Evolutionary conservation across 257 asterid species (phyloP), one percentile per base, ranked within the genome.

Genomic region (Voacanga thouarsii): DNA sequence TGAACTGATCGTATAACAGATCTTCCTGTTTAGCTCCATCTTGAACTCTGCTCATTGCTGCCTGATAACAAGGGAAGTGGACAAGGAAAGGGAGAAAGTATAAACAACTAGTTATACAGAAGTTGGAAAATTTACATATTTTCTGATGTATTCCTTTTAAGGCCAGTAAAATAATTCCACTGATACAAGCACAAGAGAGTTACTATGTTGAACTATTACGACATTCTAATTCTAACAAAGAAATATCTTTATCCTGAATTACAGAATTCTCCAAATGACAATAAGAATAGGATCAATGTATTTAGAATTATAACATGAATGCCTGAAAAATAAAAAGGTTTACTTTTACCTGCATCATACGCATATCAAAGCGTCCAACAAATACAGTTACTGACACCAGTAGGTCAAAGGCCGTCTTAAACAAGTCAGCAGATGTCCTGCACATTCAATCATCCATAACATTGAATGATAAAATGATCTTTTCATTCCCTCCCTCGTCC

Each of bases 341-440:
- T 64, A 53, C 3, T n/a, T 14, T 71, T 86, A 95, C 99, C 98
- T 96, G 98, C 99, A 96, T 90, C 97, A 93, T 96, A 50, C 99
- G 98, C 98, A 96, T 96, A 92, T 96, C 99, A 82, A 96, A 96
- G 80, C 99, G 99, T n/a, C 99, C 99, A 80, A 96, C 99, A 85
- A 96, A 96, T 69, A 96, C 91, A 50, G 99, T 93, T 66, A 96
- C 98, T 16, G 99, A 96, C 59, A 96, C 99, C 85, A 96, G 86
- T 66, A 96, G 91, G 86, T 96, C 99, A 88, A 96, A 96, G 68
- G 90, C 97, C 60, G 99, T 96, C 97, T 96, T 96, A 75, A 96
- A 96, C 71, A 96, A 89, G 87, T 96, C 98, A 68, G 99, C 98
- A 64, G 98, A 96, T 53, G 99, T 96, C 90, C 99, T 96, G 88